Conservation (phyloP, 495 filamentous ascomycete species). For the Apiosordaria backusii region DNA sequence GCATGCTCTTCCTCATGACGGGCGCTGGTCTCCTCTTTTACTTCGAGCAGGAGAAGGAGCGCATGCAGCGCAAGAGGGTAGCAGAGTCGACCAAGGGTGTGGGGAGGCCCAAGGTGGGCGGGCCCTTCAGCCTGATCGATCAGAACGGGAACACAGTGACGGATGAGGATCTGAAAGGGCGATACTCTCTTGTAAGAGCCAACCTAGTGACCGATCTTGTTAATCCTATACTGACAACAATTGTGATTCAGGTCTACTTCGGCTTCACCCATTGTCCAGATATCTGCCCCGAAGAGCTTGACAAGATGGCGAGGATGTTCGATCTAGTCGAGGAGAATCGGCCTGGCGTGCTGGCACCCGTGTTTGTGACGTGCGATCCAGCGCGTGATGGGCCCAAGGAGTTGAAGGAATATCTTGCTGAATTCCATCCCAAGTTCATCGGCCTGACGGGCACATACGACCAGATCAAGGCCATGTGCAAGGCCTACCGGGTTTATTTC, state of each 20-base stretch:
- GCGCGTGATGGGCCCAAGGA: constrained; percentile 83
- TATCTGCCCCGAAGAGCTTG: constrained; percentile 97
- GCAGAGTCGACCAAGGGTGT: constrained; percentile 90
- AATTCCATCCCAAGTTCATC: constrained; percentile 87
- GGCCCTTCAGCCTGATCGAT: constrained; percentile 76
- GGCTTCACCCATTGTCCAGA: constrained; percentile 98
- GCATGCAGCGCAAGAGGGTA: constrained; percentile 79
- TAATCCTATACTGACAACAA: not conserved
- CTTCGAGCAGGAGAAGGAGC: constrained; percentile 84
- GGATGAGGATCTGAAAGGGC: constrained; percentile 76
- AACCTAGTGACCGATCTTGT: not conserved
- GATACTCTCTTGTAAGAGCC: constrained; percentile 63
- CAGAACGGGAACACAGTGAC: constrained; percentile 73
- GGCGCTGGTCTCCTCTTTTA: constrained; percentile 77
- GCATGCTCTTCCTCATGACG: constrained; percentile 75
- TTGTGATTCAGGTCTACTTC: constrained; percentile 71
- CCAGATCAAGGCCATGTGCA: constrained; percentile 86
- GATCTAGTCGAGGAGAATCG: constrained; percentile 63
- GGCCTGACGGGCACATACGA: constrained; percentile 92
- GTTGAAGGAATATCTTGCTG: constrained; percentile 75
- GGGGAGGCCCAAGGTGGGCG: constrained; percentile 88
- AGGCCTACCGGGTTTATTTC: constrained; percentile 95
- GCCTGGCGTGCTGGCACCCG: constrained; percentile 49
- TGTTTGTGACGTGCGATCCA: constrained; percentile 96
- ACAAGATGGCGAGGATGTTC: constrained; percentile 95